These are phyloP conservation scores for Magnolia kwangsiensis DNA, from an alignment of 164 flowering plant species.

Conservation along the genomic window DNA sequence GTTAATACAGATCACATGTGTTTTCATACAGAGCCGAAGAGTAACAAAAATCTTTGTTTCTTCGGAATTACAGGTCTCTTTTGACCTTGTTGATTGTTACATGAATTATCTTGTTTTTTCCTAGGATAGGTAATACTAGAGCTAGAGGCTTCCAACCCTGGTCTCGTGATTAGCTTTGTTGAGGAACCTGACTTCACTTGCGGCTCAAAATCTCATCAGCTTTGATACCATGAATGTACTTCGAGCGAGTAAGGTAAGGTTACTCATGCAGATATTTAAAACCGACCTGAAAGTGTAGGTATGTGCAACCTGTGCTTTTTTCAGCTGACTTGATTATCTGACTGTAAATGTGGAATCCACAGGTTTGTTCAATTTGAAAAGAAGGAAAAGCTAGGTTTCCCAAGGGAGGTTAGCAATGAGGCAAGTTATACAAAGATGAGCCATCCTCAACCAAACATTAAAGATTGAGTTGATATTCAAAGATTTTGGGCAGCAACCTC, in stretches of 20 bases:
- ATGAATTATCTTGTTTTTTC: background rate
- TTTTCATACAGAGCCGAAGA: background rate
- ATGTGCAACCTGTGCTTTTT: too few species aligned
- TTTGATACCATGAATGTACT: constrained; percentile 15
- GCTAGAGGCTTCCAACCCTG: constrained; percentile 60
- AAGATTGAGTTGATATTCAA: too few species aligned
- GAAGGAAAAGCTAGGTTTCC: too few species aligned
- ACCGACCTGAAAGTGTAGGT: too few species aligned
- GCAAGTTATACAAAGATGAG: too few species aligned
- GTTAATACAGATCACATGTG: background rate
- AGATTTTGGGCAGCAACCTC: too few species aligned
- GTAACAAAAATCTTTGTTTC: background rate
- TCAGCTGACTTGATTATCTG: too few species aligned
- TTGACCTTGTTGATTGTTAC: background rate
- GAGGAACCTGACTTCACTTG: constrained; percentile 66
- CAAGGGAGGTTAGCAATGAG: too few species aligned
- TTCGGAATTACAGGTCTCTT: background rate
- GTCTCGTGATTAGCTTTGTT: constrained; percentile 51
- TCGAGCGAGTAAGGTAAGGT: background rate
- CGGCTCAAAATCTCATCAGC: constrained; percentile 39
- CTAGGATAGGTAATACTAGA: constrained; percentile 60
- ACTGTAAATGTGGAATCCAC: too few species aligned
- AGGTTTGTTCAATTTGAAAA: too few species aligned
- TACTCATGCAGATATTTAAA: too few species aligned
- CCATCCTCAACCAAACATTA: too few species aligned